Base-by-base conservation (phyloP, 768 basidiomycete genomes). In the Rhodotorula paludigena region DNA sequence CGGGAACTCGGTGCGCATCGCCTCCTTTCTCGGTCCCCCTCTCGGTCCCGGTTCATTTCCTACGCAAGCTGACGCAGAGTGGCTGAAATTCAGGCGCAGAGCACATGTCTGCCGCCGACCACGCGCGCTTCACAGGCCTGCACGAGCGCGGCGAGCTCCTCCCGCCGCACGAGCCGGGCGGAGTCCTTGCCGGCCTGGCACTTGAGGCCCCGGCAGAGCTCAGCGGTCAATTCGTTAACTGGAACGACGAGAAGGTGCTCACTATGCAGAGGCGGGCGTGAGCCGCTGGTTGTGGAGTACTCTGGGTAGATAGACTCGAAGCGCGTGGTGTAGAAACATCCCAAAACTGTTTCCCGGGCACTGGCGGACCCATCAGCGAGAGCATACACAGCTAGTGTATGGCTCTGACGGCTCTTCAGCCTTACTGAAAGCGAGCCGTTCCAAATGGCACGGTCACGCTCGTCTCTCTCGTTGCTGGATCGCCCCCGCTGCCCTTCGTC, bases 141-240 rank as follows among this genome's bases (percentile, higher is more conserved):
- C 80, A 88, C 73, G 78, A 77, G 20, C 78, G 77, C 18, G 88
- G 88, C n/a, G 83, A 84, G 64, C 84, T 96, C 30, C 83, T 92
- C 41, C 57, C 58, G 15, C 72, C 72, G 12, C 45, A 33, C 38
- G 33, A 71, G 60, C 78, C 78, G 1, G 78, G 77, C 15, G 57
- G 72, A 5, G 74, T 92, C 60, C 85, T 92, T 71, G 92, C 91
- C 18, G 83, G 84, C 12, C 80, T 93, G 30, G 83, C 87, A 3
- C 76, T 93, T n/a, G 73, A 76, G 23, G 90, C 89, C 6, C 81
- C 85, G 10, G 81, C 82, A 72, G 78, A 80, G 7, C 77, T 90
- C 48, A 88, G 82, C 60, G 92, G 92, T 32, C 79, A 85, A 74
- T 97, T 92, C 75, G 80, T 93, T 61, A 85, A 81, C 74, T 94